These are phyloP conservation scores for Apiospora phragmitis DNA, from an alignment of 2,329 filamentous ascomycete genomes.

Conservation along the genomic window DNA sequence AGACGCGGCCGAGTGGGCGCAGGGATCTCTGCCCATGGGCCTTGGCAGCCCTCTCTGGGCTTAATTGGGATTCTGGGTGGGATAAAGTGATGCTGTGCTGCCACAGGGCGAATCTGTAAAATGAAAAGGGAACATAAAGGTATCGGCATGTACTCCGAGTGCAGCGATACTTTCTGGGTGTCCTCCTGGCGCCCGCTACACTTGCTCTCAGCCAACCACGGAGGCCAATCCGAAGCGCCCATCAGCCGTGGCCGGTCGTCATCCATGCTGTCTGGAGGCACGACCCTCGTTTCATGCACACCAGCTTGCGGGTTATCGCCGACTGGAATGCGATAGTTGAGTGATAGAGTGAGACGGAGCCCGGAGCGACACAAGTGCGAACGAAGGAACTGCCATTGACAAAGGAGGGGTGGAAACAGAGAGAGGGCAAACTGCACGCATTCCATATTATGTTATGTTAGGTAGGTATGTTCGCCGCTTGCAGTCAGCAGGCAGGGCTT, in stretches of 20 bases:
- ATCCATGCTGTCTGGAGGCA: background rate
- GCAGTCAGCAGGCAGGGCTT: background rate
- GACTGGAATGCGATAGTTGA: slow-evolving; percentile 5
- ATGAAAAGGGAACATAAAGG: background rate
- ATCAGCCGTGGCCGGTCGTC: background rate
- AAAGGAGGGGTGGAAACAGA: background rate
- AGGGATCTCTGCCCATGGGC: slow-evolving; percentile 20
- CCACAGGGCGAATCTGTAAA: background rate
- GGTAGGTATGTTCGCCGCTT: background rate
- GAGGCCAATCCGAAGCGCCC: slow-evolving; percentile 6
- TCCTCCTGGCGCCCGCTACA: slow-evolving; percentile 2
- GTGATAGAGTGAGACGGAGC: background rate
- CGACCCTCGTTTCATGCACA: slow-evolving; percentile 1
- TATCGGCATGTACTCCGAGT: background rate
- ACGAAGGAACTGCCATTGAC: background rate
- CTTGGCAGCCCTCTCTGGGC: slow-evolving; percentile 17
- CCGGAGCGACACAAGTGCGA: background rate
- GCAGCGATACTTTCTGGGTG: background rate
- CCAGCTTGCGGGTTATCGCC: background rate
- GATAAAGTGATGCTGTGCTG: background rate
- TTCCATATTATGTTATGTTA: background rate
- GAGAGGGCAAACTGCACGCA: background rate
- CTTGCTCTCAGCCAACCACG: background rate
- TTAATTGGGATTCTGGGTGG: background rate
- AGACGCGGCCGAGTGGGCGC: slow-evolving; percentile 27